A percentile compares a stretch with the other conserved stretches of the same genome.
phyloP scores from a whole-genome alignment of 495 filamentous ascomycete species.

The Oidiodendron maius region DNA sequence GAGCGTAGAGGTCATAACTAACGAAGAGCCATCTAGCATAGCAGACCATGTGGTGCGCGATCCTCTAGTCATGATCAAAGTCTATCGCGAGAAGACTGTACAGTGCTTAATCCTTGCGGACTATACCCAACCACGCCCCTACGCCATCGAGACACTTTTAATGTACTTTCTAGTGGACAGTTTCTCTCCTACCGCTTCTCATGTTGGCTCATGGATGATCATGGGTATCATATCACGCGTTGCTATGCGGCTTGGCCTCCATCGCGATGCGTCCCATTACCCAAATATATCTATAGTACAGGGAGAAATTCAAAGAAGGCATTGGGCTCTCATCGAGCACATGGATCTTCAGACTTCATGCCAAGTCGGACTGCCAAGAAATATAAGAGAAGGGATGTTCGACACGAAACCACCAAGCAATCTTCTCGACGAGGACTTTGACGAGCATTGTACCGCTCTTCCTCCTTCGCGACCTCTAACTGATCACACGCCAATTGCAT shows the following conservation, averaged over 20 bases:
- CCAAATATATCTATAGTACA: constrained; percentile 43
- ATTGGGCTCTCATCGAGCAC: constrained; percentile 43
- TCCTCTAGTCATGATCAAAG: constrained; percentile 10
- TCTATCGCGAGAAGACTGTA: constrained; percentile 14
- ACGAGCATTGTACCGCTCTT: constrained; percentile 33
- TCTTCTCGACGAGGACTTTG: constrained; percentile 43
- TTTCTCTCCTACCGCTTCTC: constrained; percentile 31
- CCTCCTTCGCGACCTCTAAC: constrained; percentile 34
- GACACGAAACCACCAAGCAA: constrained; percentile 41
- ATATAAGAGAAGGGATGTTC: constrained; percentile 38
- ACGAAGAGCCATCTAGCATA: not conserved
- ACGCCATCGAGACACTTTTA: constrained; percentile 41
- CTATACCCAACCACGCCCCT: constrained; percentile 37
- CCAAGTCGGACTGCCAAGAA: constrained; percentile 46
- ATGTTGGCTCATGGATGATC: constrained; percentile 42
- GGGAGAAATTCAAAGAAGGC: constrained; percentile 50
- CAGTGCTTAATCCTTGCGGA: constrained; percentile 38
- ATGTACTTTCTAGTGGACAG: constrained; percentile 41
- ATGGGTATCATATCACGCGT: constrained; percentile 40
- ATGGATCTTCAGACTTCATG: constrained; percentile 46
- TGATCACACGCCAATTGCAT: constrained; percentile 40
- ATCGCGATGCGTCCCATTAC: constrained; percentile 37
- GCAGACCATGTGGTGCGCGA: not conserved
- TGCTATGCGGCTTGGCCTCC: constrained; percentile 48
- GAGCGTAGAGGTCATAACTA: not conserved